Percentiles rank a stretch among this genome's conserved stretches.
phyloP scores from a whole-genome alignment of 2,329 filamentous ascomycete species.

The Xylaria polymorpha region DNA sequence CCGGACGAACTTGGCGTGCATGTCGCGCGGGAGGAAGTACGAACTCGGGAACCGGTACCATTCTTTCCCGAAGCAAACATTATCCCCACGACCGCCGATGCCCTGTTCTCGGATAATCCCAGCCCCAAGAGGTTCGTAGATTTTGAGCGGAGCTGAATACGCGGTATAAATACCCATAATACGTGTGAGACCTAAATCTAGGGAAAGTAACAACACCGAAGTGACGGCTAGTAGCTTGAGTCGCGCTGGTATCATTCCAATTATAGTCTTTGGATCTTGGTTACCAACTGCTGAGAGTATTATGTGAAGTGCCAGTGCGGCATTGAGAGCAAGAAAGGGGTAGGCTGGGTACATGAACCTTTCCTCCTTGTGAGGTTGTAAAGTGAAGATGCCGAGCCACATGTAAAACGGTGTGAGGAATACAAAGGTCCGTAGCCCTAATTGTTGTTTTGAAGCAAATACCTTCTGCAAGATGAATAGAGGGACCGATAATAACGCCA shows the following conservation, averaged over 20 bases:
- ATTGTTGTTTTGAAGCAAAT: slow-evolving; percentile 69
- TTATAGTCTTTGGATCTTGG: slow-evolving; percentile 71
- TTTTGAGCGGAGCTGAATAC: slow-evolving; percentile 81
- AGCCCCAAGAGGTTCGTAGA: slow-evolving; percentile 76
- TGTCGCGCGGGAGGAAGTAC: slow-evolving; percentile 85
- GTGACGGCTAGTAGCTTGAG: slow-evolving; percentile 76
- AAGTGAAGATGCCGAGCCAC: slow-evolving; percentile 91
- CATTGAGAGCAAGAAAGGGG: slow-evolving; percentile 88
- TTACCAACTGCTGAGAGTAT: slow-evolving; percentile 80
- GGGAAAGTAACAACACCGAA: slow-evolving; percentile 69
- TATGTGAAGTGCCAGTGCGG: slow-evolving; percentile 85
- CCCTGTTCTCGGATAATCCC: slow-evolving; percentile 59
- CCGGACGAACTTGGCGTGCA: slow-evolving; percentile 88
- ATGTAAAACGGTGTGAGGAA: slow-evolving; percentile 91
- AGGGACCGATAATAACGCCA: slow-evolving; percentile 80
- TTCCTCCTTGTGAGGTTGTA: slow-evolving; percentile 97
- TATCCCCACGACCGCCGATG: slow-evolving; percentile 70
- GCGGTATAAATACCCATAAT: slow-evolving; percentile 81
- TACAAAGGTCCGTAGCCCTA: slow-evolving; percentile 78
- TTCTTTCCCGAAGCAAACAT: slow-evolving; percentile 92
- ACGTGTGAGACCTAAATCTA: slow-evolving; percentile 76
- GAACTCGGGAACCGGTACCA: slow-evolving; percentile 98
- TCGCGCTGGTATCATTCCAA: slow-evolving; percentile 77
- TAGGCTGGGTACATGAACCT: slow-evolving; percentile 99
- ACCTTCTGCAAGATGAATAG: slow-evolving; percentile 79